phyloP scores from a whole-genome alignment of 352 stramenopile species.

The Globisporangium megalacanthum region DNA sequence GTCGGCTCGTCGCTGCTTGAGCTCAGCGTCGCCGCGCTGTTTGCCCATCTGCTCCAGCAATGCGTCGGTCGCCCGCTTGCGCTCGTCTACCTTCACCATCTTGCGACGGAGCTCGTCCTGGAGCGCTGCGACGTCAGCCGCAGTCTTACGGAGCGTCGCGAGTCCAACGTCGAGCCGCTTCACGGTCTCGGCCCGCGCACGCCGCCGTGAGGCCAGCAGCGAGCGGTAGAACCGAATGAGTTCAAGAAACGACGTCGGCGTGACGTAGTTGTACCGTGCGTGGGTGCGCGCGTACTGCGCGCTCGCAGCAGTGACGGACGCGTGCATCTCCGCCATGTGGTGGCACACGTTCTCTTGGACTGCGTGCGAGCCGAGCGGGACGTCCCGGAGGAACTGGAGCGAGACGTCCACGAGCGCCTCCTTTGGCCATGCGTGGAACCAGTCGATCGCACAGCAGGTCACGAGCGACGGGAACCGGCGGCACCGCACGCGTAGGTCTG shows the following conservation, averaged over 20 bases:
- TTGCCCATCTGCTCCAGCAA: slow-evolving; percentile 88
- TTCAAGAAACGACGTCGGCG: slow-evolving; percentile 90
- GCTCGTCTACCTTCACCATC: slow-evolving; percentile 88
- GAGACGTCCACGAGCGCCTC: slow-evolving; percentile 86
- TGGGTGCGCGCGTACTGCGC: slow-evolving; percentile 66
- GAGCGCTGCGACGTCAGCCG: slow-evolving; percentile 68
- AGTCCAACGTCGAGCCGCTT: slow-evolving; percentile 81
- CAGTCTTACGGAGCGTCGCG: slow-evolving; percentile 78
- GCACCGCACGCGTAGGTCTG: slow-evolving; percentile 62
- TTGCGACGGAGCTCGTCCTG: slow-evolving; percentile 84
- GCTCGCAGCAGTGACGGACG: slow-evolving; percentile 78
- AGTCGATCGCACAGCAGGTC: slow-evolving; percentile 74
- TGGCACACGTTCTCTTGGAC: slow-evolving; percentile 91
- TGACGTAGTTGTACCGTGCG: slow-evolving; percentile 90
- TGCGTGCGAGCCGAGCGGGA: slow-evolving; percentile 51
- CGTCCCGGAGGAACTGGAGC: slow-evolving; percentile 77
- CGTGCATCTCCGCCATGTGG: slow-evolving; percentile 91
- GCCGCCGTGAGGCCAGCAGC: slow-evolving; percentile 58
- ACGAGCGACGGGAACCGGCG: slow-evolving; percentile 80
- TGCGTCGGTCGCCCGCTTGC: slow-evolving; percentile 83
- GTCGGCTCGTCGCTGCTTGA: slow-evolving; percentile 79
- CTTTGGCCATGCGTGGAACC: slow-evolving; percentile 90
- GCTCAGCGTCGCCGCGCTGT: slow-evolving; percentile 84
- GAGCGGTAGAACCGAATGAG: slow-evolving; percentile 90
- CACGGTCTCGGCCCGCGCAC: slow-evolving; percentile 53